Evolutionary conservation across 345 rosid species (phyloP).

Genomic region (Excoecaria agallocha): DNA sequence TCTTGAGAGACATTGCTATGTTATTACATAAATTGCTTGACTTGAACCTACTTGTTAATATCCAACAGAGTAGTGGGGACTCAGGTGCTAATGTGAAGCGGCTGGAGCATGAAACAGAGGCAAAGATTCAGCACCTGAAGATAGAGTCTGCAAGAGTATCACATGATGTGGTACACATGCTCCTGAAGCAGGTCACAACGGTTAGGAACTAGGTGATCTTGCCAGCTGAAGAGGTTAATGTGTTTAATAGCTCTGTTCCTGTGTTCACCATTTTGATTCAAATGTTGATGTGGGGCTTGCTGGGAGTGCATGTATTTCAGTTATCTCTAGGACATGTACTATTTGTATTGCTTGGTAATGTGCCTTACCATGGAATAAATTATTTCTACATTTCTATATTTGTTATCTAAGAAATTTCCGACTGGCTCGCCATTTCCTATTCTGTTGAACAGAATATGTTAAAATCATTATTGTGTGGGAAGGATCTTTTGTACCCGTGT

Average conservation of each 20-base stretch:
- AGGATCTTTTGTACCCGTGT: too few relatives aligned
- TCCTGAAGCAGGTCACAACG: slow-evolving; percentile 74
- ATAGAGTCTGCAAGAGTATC: slow-evolving; percentile 56
- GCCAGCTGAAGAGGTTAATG: background rate
- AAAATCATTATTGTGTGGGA: too few relatives aligned
- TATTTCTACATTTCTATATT: background rate
- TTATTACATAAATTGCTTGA: slow-evolving; percentile 6
- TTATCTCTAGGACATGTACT: background rate
- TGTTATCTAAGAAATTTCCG: background rate
- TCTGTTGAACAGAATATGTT: too few relatives aligned
- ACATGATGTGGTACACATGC: slow-evolving; percentile 60
- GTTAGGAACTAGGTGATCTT: slow-evolving; percentile 56
- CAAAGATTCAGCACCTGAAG: slow-evolving; percentile 63
- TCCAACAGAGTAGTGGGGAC: slow-evolving; percentile 73
- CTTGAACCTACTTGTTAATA: background rate
- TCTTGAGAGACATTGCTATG: background rate
- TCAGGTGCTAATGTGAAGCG: slow-evolving; percentile 88
- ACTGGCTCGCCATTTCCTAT: too few relatives aligned
- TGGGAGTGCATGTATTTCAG: background rate
- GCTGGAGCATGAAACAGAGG: slow-evolving; percentile 70
- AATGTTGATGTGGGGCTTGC: background rate
- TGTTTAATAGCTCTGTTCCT: background rate
- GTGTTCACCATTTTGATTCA: background rate
- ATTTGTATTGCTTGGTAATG: background rate
- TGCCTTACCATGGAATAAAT: background rate